Conservation (phyloP, 768 basidiomycete genomes). For the Suillus subluteus region DNA sequence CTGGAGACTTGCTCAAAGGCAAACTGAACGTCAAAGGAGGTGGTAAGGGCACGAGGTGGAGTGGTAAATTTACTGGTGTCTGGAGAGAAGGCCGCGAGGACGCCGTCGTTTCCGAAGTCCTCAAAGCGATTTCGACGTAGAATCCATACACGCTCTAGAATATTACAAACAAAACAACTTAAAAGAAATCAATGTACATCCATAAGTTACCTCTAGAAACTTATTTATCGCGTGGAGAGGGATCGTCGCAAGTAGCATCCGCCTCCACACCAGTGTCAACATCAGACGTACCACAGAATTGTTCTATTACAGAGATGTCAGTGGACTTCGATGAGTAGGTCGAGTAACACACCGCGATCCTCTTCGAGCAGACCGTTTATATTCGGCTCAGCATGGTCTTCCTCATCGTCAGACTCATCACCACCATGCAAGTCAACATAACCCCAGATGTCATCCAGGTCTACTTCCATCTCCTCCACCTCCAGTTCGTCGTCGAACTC, state of each 20-base stretch:
- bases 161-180: slow-evolving; percentile 11
- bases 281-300: background rate
- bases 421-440: slow-evolving; percentile 15
- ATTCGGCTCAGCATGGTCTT: slow-evolving; percentile 27
- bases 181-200: slow-evolving; percentile 9
- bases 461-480: slow-evolving; percentile 45
- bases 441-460: slow-evolving; percentile 23
- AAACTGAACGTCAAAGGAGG: slow-evolving; percentile 74
- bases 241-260: background rate
- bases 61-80: slow-evolving; percentile 67
- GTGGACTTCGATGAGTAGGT: background rate
- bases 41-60: slow-evolving; percentile 76
- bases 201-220: slow-evolving; percentile 7
- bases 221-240: slow-evolving; percentile 8
- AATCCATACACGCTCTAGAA: slow-evolving; percentile 13
- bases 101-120: slow-evolving; percentile 20
- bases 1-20: slow-evolving; percentile 58
- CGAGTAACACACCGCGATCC: slow-evolving; percentile 10
- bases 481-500: slow-evolving; percentile 41
- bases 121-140: slow-evolving; percentile 16
- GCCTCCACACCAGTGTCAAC: background rate
- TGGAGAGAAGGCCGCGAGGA: slow-evolving; percentile 29
- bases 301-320: slow-evolving; percentile 1
- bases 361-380: slow-evolving; percentile 21
- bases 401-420: slow-evolving; percentile 45